phyloP scores from a whole-genome alignment of 441 rosid species.

The Theobroma grandiflorum region DNA sequence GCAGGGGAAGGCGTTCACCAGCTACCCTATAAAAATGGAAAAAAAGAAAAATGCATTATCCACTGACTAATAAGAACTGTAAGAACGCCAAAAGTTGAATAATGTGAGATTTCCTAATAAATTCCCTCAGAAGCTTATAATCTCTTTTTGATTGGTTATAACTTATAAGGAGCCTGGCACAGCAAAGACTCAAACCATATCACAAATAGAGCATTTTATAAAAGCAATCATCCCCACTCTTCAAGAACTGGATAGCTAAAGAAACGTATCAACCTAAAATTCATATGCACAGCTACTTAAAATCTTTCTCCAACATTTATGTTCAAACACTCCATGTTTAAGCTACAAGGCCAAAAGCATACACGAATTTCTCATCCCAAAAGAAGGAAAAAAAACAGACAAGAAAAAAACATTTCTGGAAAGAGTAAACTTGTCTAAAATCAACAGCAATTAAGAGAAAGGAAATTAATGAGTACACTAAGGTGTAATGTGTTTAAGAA shows the following conservation, averaged over 20 bases:
- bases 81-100: background rate
- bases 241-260: background rate
- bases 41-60: background rate
- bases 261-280: constrained; percentile 1
- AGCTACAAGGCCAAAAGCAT: background rate
- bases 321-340: background rate
- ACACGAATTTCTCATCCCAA: background rate
- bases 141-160: background rate
- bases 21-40: constrained; percentile 44
- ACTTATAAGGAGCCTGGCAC: background rate
- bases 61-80: background rate
- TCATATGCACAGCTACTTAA: constrained; percentile 8
- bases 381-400: background rate
- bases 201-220: background rate
- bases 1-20: constrained; percentile 26
- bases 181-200: background rate
- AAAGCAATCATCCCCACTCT: background rate
- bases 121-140: background rate
- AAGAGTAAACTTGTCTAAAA: background rate
- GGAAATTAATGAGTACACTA: constrained; percentile 12
- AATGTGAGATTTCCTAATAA: background rate
- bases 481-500: background rate
- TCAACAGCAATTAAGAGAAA: constrained; percentile 20
- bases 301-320: background rate
- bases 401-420: background rate